These are phyloP conservation scores for Lecanoromycetidae sp. DNA, from an alignment of 2,329 filamentous ascomycete genomes.

Conservation along the genomic window DNA sequence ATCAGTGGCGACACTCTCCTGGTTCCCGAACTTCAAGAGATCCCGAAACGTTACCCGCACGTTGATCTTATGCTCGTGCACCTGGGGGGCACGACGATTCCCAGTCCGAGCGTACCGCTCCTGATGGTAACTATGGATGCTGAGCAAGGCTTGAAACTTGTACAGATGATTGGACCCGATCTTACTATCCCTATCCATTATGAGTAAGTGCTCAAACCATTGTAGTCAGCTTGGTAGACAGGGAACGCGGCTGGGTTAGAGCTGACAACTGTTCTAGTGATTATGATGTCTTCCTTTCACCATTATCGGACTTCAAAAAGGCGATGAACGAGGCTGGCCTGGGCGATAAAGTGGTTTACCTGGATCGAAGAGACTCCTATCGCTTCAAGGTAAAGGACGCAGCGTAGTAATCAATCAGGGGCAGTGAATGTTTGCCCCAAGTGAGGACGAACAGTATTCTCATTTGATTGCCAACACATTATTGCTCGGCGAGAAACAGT, in stretches of 20 bases:
- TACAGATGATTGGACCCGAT: slow-evolving; percentile 47
- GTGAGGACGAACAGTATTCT: no score
- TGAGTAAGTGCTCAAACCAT: slow-evolving; percentile 29
- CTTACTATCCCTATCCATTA: slow-evolving; percentile 53
- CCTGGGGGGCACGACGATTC: slow-evolving; percentile 54
- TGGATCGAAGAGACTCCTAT: slow-evolving; percentile 48
- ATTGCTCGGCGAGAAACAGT: no score
- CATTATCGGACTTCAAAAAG: slow-evolving; percentile 48
- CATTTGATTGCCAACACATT: no score
- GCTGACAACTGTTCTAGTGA: slow-evolving; percentile 28
- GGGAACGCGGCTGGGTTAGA: neutral
- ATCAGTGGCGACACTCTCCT: slow-evolving; percentile 55
- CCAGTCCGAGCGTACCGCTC: slow-evolving; percentile 44
- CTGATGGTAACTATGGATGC: slow-evolving; percentile 61
- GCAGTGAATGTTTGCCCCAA: no score
- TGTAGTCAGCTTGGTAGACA: no score
- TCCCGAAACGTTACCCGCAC: slow-evolving; percentile 42
- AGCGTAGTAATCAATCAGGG: slow-evolving; percentile 12
- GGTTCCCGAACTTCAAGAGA: slow-evolving; percentile 49
- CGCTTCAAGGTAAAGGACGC: slow-evolving; percentile 37
- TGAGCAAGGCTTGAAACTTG: slow-evolving; percentile 47
- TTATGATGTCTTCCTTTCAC: slow-evolving; percentile 49
- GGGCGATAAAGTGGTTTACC: slow-evolving; percentile 44
- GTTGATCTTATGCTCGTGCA: slow-evolving; percentile 58
- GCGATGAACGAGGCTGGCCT: slow-evolving; percentile 42